These are phyloP conservation scores for Diaporthe sp. DNA, from an alignment of 2,329 filamentous ascomycete genomes.

Conservation along the genomic window DNA sequence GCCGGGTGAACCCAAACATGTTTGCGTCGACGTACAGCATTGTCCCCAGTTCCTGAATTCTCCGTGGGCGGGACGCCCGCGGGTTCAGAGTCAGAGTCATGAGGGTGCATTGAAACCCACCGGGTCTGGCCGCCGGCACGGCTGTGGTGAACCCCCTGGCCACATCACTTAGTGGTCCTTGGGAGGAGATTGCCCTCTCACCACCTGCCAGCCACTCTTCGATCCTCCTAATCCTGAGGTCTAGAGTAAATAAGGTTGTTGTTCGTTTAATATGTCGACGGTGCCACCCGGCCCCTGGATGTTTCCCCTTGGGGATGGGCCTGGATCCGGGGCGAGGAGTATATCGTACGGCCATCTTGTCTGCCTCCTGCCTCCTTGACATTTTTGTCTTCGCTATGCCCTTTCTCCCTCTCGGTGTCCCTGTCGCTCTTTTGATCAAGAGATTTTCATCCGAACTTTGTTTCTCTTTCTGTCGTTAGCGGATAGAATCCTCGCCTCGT, in stretches of 20 bases:
- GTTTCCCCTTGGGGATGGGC: neutral
- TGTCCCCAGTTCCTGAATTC: neutral
- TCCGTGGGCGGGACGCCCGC: neutral
- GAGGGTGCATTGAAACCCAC: slow-evolving; percentile 1
- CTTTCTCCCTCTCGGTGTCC: neutral
- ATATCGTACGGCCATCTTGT: slow-evolving; percentile 2
- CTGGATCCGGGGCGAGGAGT: neutral
- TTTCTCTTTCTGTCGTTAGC: slow-evolving; percentile 10
- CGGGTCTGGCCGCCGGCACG: slow-evolving; percentile 3
- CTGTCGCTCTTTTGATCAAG: slow-evolving; percentile 15
- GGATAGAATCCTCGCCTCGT: neutral
- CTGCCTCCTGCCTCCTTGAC: neutral
- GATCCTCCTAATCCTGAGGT: neutral
- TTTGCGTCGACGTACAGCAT: neutral
- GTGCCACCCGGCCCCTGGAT: slow-evolving; percentile 11
- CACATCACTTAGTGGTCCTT: neutral
- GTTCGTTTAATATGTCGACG: neutral
- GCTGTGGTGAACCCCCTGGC: slow-evolving; percentile 4
- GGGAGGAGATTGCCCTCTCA: slow-evolving; percentile 24
- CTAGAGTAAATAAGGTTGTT: slow-evolving; percentile 7
- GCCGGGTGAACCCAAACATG: slow-evolving; percentile 16
- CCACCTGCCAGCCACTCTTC: neutral
- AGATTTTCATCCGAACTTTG: neutral
- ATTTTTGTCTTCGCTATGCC: neutral
- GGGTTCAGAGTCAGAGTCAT: neutral